These are phyloP conservation scores for Agaricus subrufescens DNA, from an alignment of 768 basidiomycete species.

Conservation along the genomic window DNA sequence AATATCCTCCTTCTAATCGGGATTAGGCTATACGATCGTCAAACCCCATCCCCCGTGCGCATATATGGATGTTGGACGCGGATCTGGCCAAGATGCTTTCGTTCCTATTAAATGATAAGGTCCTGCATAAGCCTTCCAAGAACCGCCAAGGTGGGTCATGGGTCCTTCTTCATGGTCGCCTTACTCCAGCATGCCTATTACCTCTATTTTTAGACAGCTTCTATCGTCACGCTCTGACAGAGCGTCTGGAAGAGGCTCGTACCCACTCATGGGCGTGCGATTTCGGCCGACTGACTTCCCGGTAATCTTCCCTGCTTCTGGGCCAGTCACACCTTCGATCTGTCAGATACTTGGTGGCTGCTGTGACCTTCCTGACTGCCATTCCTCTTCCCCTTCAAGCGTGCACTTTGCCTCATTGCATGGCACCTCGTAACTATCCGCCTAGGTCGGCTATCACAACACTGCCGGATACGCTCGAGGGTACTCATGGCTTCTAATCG, in stretches of 20 bases:
- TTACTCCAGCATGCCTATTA: background rate
- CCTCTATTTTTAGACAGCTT: background rate
- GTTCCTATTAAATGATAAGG: background rate
- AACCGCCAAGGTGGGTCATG: constrained; percentile 1
- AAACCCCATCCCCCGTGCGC: too few relatives aligned
- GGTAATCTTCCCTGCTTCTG: background rate
- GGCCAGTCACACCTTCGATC: background rate
- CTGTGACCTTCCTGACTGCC: background rate
- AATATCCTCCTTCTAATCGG: too few relatives aligned
- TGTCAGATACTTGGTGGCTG: background rate
- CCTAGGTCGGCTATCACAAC: background rate
- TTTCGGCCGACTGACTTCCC: background rate
- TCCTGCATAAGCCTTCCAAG: background rate
- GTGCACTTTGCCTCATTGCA: background rate
- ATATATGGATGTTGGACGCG: too few relatives aligned
- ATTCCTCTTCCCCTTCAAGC: background rate
- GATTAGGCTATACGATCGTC: too few relatives aligned
- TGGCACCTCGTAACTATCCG: too few relatives aligned
- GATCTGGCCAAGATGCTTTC: background rate
- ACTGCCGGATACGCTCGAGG: background rate
- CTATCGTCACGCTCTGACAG: background rate
- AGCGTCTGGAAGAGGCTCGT: background rate
- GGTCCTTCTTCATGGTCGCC: constrained; percentile 1
- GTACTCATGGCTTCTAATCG: too few relatives aligned
- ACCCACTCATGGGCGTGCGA: background rate